phyloP scores from a whole-genome alignment of 179 eudicot genomes.

The Silene noctiflora region DNA sequence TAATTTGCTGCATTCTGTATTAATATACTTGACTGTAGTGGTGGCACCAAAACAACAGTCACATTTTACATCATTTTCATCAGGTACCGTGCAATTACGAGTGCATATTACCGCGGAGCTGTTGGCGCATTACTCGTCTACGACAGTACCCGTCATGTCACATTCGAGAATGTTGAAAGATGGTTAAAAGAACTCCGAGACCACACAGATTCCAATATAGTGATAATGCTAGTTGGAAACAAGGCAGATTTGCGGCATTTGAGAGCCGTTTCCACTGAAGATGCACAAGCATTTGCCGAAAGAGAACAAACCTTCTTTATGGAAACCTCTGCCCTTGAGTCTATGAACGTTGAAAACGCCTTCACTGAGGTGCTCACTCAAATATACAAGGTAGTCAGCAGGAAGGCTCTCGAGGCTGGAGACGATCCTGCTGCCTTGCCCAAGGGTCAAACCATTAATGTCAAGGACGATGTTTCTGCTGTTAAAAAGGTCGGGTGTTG shows the following conservation, averaged over 20 bases:
- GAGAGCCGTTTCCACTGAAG: slow-evolving; percentile 50
- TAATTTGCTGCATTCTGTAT: no score
- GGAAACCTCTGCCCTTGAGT: slow-evolving; percentile 56
- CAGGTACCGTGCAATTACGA: slow-evolving; percentile 57
- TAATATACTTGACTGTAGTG: no score
- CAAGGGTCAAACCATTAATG: slow-evolving; percentile 56
- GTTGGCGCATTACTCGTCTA: slow-evolving; percentile 51
- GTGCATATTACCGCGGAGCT: slow-evolving; percentile 59
- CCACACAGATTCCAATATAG: slow-evolving; percentile 47
- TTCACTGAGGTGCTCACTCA: slow-evolving; percentile 53
- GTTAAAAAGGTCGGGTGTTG: slow-evolving; percentile 55
- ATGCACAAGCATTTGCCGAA: slow-evolving; percentile 49
- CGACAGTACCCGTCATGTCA: slow-evolving; percentile 45
- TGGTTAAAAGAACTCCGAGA: slow-evolving; percentile 55
- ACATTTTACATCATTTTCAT: neutral
- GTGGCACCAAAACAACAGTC: no score
- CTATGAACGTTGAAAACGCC: slow-evolving; percentile 47
- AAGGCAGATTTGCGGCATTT: slow-evolving; percentile 51
- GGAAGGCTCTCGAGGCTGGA: slow-evolving; percentile 48
- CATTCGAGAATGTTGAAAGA: slow-evolving; percentile 55
- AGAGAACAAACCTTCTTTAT: slow-evolving; percentile 45
- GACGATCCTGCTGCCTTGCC: slow-evolving; percentile 52
- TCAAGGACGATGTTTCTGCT: slow-evolving; percentile 58
- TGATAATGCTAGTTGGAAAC: slow-evolving; percentile 54
- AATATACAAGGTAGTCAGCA: slow-evolving; percentile 41